Conservation (phyloP, 768 basidiomycete genomes). For the Suillus hirtellus region DNA sequence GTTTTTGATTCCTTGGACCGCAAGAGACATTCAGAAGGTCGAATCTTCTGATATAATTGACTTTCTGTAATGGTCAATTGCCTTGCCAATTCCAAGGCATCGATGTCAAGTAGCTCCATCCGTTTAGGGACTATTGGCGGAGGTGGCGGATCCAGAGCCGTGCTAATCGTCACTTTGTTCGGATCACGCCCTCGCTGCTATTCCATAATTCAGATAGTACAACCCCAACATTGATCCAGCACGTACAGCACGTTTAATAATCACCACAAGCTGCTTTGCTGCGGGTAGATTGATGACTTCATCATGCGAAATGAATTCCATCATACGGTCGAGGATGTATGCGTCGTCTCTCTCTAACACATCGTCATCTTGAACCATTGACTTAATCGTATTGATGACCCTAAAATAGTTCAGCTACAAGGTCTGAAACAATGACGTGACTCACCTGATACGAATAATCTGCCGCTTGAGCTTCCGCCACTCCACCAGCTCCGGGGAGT, state of each 20-base stretch:
- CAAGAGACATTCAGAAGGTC: constrained; percentile 60
- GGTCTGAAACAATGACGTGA: constrained; percentile 5
- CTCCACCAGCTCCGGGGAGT: constrained; percentile 43
- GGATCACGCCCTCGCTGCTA: constrained; percentile 34
- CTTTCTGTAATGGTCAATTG: constrained; percentile 70
- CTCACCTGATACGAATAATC: constrained; percentile 60
- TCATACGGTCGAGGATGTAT: constrained; percentile 52
- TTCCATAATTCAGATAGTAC: constrained; percentile 8
- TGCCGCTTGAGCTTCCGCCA: constrained; percentile 62
- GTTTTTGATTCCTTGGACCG: constrained; percentile 48
- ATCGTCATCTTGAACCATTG: constrained; percentile 57
- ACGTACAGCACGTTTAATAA: constrained; percentile 55
- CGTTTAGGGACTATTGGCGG: constrained; percentile 50
- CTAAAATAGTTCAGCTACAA: constrained; percentile 29
- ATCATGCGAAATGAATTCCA: constrained; percentile 48
- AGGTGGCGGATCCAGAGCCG: constrained; percentile 42
- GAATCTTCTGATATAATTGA: constrained; percentile 57
- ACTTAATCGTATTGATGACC: constrained; percentile 64
- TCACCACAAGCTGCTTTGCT: constrained; percentile 48
- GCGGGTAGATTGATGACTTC: constrained; percentile 42
- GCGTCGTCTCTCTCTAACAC: constrained; percentile 55
- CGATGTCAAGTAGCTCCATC: constrained; percentile 58
- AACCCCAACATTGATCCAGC: neutral
- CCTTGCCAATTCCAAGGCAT: constrained; percentile 63
- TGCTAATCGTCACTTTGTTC: constrained; percentile 37